Evolutionary conservation across 805 yeast genomes (phyloP).

Genomic region (Isabelozyma gotoi): DNA sequence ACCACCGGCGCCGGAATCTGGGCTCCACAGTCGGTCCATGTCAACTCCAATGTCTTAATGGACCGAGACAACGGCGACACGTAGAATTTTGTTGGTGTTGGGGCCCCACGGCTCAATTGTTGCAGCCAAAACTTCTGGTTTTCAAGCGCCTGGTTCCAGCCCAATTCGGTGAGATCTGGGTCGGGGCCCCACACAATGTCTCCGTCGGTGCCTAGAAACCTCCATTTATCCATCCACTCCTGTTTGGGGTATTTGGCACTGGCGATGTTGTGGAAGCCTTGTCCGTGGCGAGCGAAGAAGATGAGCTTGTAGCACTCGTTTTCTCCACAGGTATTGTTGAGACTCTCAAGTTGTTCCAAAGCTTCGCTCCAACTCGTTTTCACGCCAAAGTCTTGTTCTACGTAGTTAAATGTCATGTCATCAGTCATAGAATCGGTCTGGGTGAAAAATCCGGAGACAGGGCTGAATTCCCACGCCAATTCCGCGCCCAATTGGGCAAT

Average conservation of each 20-base stretch:
- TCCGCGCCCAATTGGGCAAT: slow-evolving; percentile 10
- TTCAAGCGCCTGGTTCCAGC: slow-evolving; percentile 52
- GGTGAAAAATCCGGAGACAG: slow-evolving; percentile 46
- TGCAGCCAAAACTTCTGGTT: slow-evolving; percentile 39
- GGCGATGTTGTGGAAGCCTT: slow-evolving; percentile 60
- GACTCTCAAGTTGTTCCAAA: slow-evolving; percentile 20
- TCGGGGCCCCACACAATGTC: slow-evolving; percentile 57
- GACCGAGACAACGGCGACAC: slow-evolving; percentile 63
- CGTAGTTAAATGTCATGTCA: slow-evolving; percentile 45
- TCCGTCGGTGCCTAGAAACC: slow-evolving; percentile 50
- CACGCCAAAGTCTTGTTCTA: slow-evolving; percentile 45
- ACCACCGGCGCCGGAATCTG: slow-evolving; percentile 20
- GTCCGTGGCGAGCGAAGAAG: slow-evolving; percentile 65
- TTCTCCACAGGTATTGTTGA: slow-evolving; percentile 28
- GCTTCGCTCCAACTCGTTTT: slow-evolving; percentile 36
- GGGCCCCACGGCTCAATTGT: slow-evolving; percentile 44
- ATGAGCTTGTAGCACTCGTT: slow-evolving; percentile 45
- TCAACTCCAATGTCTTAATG: slow-evolving; percentile 49
- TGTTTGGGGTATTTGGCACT: slow-evolving; percentile 50
- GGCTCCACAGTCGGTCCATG: slow-evolving; percentile 39
- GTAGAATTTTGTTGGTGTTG: slow-evolving; percentile 53
- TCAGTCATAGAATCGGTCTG: slow-evolving; percentile 44
- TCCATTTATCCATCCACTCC: slow-evolving; percentile 57
- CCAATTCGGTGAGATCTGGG: slow-evolving; percentile 53
- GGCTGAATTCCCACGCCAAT: slow-evolving; percentile 41